Evolutionary conservation across 345 rosid genomes (phyloP).

Genomic region (Odontarrhena argentea): DNA sequence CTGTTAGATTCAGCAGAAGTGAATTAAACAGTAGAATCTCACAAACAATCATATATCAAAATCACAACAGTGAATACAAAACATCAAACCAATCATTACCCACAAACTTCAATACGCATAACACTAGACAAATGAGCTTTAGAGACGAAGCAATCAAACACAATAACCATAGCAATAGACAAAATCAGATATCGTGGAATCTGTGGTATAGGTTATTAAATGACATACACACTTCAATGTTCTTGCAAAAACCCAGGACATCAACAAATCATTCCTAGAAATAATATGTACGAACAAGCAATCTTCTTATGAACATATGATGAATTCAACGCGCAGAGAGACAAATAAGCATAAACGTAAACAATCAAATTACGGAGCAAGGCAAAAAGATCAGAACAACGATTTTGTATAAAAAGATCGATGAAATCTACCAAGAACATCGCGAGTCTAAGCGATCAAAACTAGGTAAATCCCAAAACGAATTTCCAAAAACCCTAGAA

Average conservation of each 20-base stretch:
- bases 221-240: not conserved
- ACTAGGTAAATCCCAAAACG: not conserved
- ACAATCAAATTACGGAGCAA: not conserved
- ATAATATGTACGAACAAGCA: not conserved
- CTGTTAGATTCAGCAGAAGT: not conserved
- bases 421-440: not conserved
- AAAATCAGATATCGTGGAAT: not conserved
- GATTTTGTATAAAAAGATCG: slow-evolving; percentile 1
- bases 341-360: not conserved
- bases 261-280: not conserved
- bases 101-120: not conserved
- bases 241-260: not conserved
- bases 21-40: not conserved
- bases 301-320: not conserved
- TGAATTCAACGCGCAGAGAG: not conserved
- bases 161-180: not conserved
- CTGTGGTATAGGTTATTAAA: not conserved
- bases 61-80: slow-evolving; percentile 7
- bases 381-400: not conserved
- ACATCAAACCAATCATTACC: not conserved
- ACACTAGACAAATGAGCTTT: not conserved
- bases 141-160: not conserved
- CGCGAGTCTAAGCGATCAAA: not conserved
- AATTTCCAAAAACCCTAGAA: slow-evolving; percentile 17
- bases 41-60: not conserved